These are phyloP conservation scores for Maudiozyma humilis DNA, from an alignment of 1,139 yeast species.

Conservation along the genomic window DNA sequence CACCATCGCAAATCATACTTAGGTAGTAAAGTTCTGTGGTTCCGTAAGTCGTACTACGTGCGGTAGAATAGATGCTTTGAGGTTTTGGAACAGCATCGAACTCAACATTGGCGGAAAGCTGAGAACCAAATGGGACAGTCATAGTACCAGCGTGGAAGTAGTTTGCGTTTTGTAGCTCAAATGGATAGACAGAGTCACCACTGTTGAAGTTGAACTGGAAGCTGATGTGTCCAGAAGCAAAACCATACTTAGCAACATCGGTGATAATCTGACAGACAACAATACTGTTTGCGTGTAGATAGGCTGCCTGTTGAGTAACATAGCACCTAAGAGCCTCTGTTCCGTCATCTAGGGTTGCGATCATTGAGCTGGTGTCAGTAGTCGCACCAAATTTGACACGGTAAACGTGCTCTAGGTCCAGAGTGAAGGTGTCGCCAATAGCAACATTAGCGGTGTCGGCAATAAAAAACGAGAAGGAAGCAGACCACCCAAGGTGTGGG, in stretches of 20 bases:
- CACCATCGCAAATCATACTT: slow-evolving; percentile 29
- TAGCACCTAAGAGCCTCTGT: slow-evolving; percentile 27
- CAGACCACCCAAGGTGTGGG: slow-evolving; percentile 32
- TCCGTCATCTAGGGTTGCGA: slow-evolving; percentile 21
- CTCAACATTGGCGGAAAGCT: slow-evolving; percentile 22
- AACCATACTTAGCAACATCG: slow-evolving; percentile 17
- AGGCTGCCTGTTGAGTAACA: slow-evolving; percentile 32
- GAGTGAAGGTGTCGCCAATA: slow-evolving; percentile 25
- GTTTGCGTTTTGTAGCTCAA: slow-evolving; percentile 28
- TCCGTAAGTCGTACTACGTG: slow-evolving; percentile 29
- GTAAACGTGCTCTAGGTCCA: slow-evolving; percentile 29
- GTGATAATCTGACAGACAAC: slow-evolving; percentile 26
- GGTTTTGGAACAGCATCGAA: slow-evolving; percentile 20
- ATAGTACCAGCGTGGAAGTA: slow-evolving; percentile 23
- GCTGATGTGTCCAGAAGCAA: slow-evolving; percentile 26
- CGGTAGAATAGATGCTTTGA: slow-evolving; percentile 20
- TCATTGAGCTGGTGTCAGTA: slow-evolving; percentile 10
- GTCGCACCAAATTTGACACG: slow-evolving; percentile 29
- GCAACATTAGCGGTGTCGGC: slow-evolving; percentile 16
- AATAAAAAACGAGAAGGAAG: slow-evolving; percentile 26
- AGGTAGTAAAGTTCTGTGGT: slow-evolving; percentile 29
- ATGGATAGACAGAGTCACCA: slow-evolving; percentile 30
- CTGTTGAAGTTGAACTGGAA: slow-evolving; percentile 28
- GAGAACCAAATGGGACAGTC: slow-evolving; percentile 16
- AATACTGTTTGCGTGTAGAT: slow-evolving; percentile 22